Conservation (phyloP, 805 yeast genomes). For the Wickerhamomyces hampshirensis region DNA sequence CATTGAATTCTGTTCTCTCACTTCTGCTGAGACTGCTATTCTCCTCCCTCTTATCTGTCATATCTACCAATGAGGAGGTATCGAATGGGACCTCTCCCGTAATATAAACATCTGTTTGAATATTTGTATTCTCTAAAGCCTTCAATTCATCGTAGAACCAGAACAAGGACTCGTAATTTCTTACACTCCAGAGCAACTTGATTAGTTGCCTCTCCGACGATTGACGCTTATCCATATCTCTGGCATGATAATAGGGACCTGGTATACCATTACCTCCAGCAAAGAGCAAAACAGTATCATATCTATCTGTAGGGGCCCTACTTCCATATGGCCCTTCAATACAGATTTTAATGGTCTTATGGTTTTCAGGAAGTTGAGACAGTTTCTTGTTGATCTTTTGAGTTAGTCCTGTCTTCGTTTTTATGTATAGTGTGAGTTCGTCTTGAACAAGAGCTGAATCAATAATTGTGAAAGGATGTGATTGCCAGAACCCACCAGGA, state of each 20-base stretch:
- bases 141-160: slow-evolving; percentile 45
- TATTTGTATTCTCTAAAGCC: slow-evolving; percentile 23
- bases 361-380: slow-evolving; percentile 24
- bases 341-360: slow-evolving; percentile 31
- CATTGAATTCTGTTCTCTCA: not conserved
- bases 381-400: slow-evolving; percentile 32
- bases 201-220: slow-evolving; percentile 27
- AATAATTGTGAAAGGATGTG: slow-evolving; percentile 67
- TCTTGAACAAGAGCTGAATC: slow-evolving; percentile 34
- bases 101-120: slow-evolving; percentile 32
- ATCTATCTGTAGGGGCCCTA: slow-evolving; percentile 32
- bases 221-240: slow-evolving; percentile 23
- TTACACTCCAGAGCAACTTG: slow-evolving; percentile 60
- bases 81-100: slow-evolving; percentile 25
- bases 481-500: slow-evolving; percentile 55
- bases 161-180: slow-evolving; percentile 42
- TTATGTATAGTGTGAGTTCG: slow-evolving; percentile 39
- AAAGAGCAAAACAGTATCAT: slow-evolving; percentile 35
- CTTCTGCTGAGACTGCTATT: not conserved
- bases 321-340: slow-evolving; percentile 65
- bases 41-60: not conserved
- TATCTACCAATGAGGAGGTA: not conserved
- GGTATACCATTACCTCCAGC: slow-evolving; percentile 55
- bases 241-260: slow-evolving; percentile 42
- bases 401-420: slow-evolving; percentile 59